Base-by-base conservation (phyloP, 2,329 filamentous ascomycete species). In the Sarocladium brachiariae region DNA sequence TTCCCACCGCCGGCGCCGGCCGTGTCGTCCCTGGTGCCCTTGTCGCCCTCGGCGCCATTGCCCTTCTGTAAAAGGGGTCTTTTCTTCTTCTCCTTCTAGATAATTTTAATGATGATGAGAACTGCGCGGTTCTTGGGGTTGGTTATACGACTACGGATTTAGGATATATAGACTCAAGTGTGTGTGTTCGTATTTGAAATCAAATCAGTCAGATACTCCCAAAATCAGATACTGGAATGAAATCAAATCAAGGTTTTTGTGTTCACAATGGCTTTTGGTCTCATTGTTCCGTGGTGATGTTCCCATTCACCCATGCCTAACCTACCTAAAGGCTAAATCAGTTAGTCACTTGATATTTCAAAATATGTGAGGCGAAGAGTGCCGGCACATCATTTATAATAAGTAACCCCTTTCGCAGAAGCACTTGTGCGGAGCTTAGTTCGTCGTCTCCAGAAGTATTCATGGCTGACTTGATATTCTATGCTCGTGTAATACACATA, bases 11-110 rank as follows among this genome's bases (percentile, higher is more conserved):
- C 43, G 24, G 25, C 33, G 43, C 43, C 21, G 43, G 25, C 27
- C 43, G 43, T 33, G 27, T 47, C 43, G 10, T 47, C 25, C 43
- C 43, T 47, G 43, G 43, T 21, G 43, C 43, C 16, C 43, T 47
- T 16, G 27, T 47, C 27, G 43, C 43, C 43, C 43, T 47, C 43
- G 43, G 43, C 25, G 43, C 43, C 27, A 16, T 47, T 21, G 43
- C 43, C 43, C 43, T 47, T 33, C 27, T 47, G 25, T 47, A 47
- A 45, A 19, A 13, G 43, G 39, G 23, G 23, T 14, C 6, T 25
- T 25, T 43, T 25, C n/a, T 43, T 43, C 39, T 25, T 25, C 19
- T 19, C 9, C 19, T 19, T 19, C 37, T 39, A 13, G n/a, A n/a
- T n/a, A n/a, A n/a, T n/a, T 39, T 8, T 19, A 21, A 21, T 19